Percentiles rank a stretch among this genome's conserved stretches.
Evolutionary conservation across 306 rosid species (phyloP).

Genomic region (Cicer pinnatifidum): DNA sequence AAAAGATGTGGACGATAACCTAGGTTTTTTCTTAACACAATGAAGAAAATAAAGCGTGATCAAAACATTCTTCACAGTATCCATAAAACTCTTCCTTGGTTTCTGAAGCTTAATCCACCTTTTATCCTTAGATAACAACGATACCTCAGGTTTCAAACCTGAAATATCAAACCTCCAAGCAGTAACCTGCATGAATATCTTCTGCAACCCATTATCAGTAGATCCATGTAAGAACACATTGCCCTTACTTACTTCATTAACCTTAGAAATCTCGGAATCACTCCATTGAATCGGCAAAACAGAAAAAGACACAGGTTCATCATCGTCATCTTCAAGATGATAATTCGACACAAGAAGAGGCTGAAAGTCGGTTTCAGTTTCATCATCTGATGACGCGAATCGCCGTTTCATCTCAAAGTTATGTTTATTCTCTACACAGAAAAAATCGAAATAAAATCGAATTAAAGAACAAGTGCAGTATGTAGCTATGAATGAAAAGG

Average conservation of each 20-base stretch:
- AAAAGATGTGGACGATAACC: constrained; percentile 52
- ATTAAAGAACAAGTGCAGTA: too few species aligned
- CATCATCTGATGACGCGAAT: constrained; percentile 58
- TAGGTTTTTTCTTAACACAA: constrained; percentile 50
- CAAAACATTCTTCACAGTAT: constrained; percentile 56
- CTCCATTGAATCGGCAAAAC: constrained; percentile 73
- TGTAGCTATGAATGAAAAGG: too few species aligned
- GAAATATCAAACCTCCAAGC: constrained; percentile 80
- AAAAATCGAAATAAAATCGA: not conserved
- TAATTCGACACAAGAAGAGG: constrained; percentile 59
- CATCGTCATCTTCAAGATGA: constrained; percentile 60
- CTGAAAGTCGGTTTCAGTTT: constrained; percentile 45
- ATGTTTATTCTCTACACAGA: constrained; percentile 21
- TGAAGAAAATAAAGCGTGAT: constrained; percentile 70
- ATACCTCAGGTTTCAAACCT: constrained; percentile 59
- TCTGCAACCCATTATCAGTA: constrained; percentile 59
- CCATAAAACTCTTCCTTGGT: constrained; percentile 72
- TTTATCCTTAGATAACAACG: constrained; percentile 62
- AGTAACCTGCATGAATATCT: constrained; percentile 56
- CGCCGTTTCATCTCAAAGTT: constrained; percentile 29
- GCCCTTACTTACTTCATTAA: not conserved
- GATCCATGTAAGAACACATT: constrained; percentile 57
- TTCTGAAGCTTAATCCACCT: constrained; percentile 70
- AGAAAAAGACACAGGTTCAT: constrained; percentile 60
- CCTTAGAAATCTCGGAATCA: constrained; percentile 40